Conservation (phyloP, 805 yeast genomes). For the Lipomyces chichibuensis region DNA sequence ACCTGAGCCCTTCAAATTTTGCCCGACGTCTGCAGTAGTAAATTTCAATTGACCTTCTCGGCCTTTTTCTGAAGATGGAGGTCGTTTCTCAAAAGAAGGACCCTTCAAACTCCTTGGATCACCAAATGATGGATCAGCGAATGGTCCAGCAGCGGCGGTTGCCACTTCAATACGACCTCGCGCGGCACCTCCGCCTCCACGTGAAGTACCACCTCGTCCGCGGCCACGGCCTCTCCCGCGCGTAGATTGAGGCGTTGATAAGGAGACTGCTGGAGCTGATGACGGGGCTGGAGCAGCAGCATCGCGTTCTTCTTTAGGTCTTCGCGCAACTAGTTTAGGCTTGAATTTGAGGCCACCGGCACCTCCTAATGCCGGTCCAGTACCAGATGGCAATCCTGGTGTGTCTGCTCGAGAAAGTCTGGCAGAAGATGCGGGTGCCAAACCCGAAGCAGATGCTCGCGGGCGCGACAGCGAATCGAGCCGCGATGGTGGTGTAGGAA, state of each 20-base stretch:
- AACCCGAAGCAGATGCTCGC: neutral
- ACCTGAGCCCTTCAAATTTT: neutral
- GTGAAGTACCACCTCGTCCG: conserved; percentile 6
- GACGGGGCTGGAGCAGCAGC: conserved; percentile 25
- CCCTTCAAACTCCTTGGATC: conserved; percentile 14
- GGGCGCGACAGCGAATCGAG: neutral
- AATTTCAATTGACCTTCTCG: conserved; percentile 50
- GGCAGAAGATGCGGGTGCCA: neutral
- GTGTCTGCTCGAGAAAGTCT: neutral
- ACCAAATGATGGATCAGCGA: conserved; percentile 33
- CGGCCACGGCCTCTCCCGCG: conserved; percentile 24
- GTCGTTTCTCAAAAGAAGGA: neutral
- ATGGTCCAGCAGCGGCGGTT: conserved; percentile 29
- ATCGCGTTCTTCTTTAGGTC: conserved; percentile 57
- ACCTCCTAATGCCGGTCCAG: conserved; percentile 10
- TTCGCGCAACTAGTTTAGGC: conserved; percentile 80
- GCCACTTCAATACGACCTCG: conserved; percentile 20
- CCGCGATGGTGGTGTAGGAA: neutral
- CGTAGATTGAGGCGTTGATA: conserved; percentile 9
- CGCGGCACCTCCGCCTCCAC: conserved; percentile 14
- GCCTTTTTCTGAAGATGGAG: neutral
- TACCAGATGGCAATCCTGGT: neutral
- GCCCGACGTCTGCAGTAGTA: neutral
- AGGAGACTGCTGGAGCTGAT: conserved; percentile 2
- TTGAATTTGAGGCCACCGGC: conserved; percentile 56